Evolutionary conservation across 805 yeast genomes (phyloP).

Genomic region (Zygosaccharomyces bisporus): DNA sequence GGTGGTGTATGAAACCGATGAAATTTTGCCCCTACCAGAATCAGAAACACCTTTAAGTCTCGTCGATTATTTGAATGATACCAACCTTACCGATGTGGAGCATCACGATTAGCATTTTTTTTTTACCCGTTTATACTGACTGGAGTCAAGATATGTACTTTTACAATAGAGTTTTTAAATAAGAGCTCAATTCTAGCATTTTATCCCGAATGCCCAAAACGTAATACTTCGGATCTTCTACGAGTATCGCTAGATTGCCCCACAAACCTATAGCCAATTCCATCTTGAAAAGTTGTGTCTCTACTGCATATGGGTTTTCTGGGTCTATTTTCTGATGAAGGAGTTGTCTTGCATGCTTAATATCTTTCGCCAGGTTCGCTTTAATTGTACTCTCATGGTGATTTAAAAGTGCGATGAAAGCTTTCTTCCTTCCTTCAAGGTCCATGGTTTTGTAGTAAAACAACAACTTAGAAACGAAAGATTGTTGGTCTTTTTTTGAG

Average conservation of each 20-base stretch:
- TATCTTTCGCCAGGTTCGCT: conserved; percentile 5
- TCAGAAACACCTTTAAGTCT: conserved; percentile 16
- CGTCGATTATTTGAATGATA: conserved; percentile 18
- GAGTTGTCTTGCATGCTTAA: conserved; percentile 8
- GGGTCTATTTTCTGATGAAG: neutral
- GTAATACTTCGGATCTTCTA: conserved; percentile 24
- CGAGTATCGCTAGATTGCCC: conserved; percentile 5
- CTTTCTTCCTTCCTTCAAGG: conserved; percentile 15
- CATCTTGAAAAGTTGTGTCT: conserved; percentile 23
- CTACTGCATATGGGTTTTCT: conserved; percentile 21
- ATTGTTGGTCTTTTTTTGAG: conserved; percentile 24
- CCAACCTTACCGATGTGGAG: conserved; percentile 13
- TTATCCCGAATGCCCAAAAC: conserved; percentile 29
- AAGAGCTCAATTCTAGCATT: conserved; percentile 13
- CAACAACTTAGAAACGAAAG: conserved; percentile 26
- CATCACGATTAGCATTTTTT: conserved; percentile 8
- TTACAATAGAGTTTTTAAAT: conserved; percentile 8
- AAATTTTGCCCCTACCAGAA: conserved; percentile 24
- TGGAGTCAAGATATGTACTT: conserved; percentile 1
- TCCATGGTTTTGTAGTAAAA: conserved; percentile 29
- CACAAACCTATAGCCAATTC: conserved; percentile 23
- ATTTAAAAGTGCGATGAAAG: conserved; percentile 18
- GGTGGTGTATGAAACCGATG: conserved; percentile 23
- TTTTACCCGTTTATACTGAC: neutral
- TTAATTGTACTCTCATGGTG: conserved; percentile 7